Conservation (phyloP, 1,284 basidiomycete species). For the Rhodotorula glutinis region DNA sequence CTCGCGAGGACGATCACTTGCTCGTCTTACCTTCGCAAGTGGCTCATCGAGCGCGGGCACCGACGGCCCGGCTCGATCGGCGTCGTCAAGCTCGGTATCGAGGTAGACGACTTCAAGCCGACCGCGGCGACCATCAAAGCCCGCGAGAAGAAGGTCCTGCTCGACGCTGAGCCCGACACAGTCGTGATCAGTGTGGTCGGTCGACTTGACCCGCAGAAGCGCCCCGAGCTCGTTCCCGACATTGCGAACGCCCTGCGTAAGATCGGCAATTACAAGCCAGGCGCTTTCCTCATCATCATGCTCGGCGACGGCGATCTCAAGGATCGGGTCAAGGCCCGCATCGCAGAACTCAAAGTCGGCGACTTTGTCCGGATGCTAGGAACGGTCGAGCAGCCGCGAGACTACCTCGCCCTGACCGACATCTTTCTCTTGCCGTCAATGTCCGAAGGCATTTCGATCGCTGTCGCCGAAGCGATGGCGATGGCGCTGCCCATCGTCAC, state of each 20-base stretch:
- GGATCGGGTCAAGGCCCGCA: conserved; percentile 10
- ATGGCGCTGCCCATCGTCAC: conserved; percentile 21
- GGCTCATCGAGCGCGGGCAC: conserved; percentile 34
- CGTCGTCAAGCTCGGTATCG: conserved; percentile 43
- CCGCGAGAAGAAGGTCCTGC: conserved; percentile 18
- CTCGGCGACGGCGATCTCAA: conserved; percentile 27
- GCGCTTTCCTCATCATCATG: conserved; percentile 30
- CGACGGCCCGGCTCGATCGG: conserved; percentile 32
- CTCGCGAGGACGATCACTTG: conserved; percentile 40
- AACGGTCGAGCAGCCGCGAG: conserved; percentile 20
- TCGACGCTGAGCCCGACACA: conserved; percentile 10
- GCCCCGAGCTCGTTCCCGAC: conserved; percentile 24
- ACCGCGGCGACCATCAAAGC: conserved; percentile 4
- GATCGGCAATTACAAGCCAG: conserved; percentile 11
- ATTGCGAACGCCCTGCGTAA: conserved; percentile 17
- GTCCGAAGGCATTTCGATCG: conserved; percentile 13
- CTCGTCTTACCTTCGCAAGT: conserved; percentile 36
- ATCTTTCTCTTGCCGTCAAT: conserved; percentile 25
- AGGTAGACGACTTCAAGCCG: conserved; percentile 17
- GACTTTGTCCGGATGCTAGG: conserved; percentile 18
- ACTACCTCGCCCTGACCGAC: conserved; percentile 24
- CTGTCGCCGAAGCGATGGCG: conserved; percentile 32
- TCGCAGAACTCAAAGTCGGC: conserved; percentile 2
- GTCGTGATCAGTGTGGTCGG: conserved; percentile 24
- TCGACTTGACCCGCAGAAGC: conserved; percentile 21